Conservation (phyloP, 2,329 filamentous ascomycete species). For the Sphaerostilbella broomeana region DNA sequence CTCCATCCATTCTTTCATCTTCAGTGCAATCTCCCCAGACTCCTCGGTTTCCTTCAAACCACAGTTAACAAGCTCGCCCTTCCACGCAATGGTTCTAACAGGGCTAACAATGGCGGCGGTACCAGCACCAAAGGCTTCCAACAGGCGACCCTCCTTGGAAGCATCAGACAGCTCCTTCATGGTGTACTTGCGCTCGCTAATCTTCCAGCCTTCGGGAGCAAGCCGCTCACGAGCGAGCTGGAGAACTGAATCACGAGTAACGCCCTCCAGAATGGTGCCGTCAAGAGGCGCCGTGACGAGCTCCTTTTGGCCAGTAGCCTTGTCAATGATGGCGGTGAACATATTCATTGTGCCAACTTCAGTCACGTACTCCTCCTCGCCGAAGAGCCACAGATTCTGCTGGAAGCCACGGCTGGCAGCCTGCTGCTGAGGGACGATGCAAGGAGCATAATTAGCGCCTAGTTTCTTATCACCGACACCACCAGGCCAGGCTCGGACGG, state of each 20-base stretch:
- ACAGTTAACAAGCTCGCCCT: slow-evolving; percentile 72
- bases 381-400: slow-evolving; percentile 97
- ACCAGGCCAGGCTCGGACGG: slow-evolving; percentile 94
- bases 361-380: slow-evolving; percentile 89
- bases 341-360: slow-evolving; percentile 99
- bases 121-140: slow-evolving; percentile 91
- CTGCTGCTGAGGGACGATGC: slow-evolving; percentile 91
- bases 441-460: slow-evolving; percentile 98
- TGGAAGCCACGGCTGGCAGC: slow-evolving; percentile 89
- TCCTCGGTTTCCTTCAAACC: slow-evolving; percentile 76
- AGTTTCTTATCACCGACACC: slow-evolving; percentile 98
- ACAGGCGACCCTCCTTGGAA: slow-evolving; percentile 71
- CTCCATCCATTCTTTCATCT: slow-evolving; percentile 97
- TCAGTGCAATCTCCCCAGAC: slow-evolving; percentile 75
- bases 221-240: slow-evolving; percentile 77
- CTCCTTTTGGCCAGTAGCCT: slow-evolving; percentile 83
- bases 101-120: slow-evolving; percentile 93
- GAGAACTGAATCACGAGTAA: slow-evolving; percentile 90
- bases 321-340: slow-evolving; percentile 79
- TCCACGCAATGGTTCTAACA: slow-evolving; percentile 84
- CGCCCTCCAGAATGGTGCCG: slow-evolving; percentile 91
- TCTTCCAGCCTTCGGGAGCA: slow-evolving; percentile 76
- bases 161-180: slow-evolving; percentile 83
- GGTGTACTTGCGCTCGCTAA: slow-evolving; percentile 84
- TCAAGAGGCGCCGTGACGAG: slow-evolving; percentile 92